Percentiles rank a stretch among this genome's conserved stretches.
Conservation (phyloP, 306 rosid genomes). For the Sechiopsis laciniata region DNA sequence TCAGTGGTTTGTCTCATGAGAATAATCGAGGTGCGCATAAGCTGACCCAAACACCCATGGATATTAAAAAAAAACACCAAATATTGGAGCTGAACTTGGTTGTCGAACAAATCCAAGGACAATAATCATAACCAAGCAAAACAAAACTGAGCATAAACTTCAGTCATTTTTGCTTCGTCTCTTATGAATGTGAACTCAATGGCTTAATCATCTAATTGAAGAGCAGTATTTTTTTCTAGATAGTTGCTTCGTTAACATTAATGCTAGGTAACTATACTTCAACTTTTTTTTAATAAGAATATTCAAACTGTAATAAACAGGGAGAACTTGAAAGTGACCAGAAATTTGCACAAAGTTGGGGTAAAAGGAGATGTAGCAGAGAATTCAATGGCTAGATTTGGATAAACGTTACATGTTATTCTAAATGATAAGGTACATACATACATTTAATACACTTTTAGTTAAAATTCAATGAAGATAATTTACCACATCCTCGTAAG, state of each 20-base stretch:
- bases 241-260: no score
- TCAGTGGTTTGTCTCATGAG: no score
- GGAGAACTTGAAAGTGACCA: not conserved
- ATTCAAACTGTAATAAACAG: no score
- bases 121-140: not conserved
- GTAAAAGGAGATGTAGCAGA: not conserved
- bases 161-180: not conserved
- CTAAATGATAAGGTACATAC: constrained; percentile 4
- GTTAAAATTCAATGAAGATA: constrained; percentile 6
- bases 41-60: no score
- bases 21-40: no score
- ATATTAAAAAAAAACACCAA: not conserved
- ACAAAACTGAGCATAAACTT: not conserved
- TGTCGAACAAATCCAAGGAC: constrained; percentile 11
- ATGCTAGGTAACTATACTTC: no score
- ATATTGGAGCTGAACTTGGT: not conserved
- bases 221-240: no score
- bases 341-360: not conserved
- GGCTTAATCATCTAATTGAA: not conserved
- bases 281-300: no score
- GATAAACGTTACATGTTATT: not conserved
- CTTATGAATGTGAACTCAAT: not conserved
- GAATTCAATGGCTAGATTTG: not conserved
- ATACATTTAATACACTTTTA: not conserved
- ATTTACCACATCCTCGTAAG: constrained; percentile 69